Base-by-base conservation (phyloP, 306 rosid genomes). In the Acacia crassicarpa region DNA sequence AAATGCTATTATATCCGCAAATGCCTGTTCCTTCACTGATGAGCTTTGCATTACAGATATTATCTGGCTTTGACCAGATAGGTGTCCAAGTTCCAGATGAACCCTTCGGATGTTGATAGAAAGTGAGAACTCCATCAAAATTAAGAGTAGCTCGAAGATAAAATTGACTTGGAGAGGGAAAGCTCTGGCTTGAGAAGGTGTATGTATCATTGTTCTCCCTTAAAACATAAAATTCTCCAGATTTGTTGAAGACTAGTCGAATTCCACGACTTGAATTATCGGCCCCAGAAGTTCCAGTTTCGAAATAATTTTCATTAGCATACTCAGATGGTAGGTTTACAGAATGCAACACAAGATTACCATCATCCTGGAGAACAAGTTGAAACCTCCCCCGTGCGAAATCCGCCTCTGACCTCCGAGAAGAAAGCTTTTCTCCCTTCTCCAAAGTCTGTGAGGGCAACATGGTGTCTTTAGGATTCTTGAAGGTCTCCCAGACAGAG, bases 401-500 rank as follows among this genome's bases (percentile, higher is more conserved):
- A 80, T 86, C 53, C 4, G 63, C 48, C 51, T 70, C 68, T 73
- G 30, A 74, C 5, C 33, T 71, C 4, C 73, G 84, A 65, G 91
- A 86, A 40, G 82, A 79, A 51, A 91, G 91, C 59, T 14, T 72
- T 16, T 81, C 80, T 3, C 49, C 80, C 22, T n/a, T 45, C 33
- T 62, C 76, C 23, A 89, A 8, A 8, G 46, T 61, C 38, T 91
- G 93, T 7, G 84, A 73, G 2, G 93, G 96, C 77, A 91, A 79
- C 49, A 89, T 22, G 30, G 90, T 90, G 25, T 91, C 86, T 1
- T 65, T 78, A 9, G 82, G 88, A 46, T 69, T 1, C 30, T 46
- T 15, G 78, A 89, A 91, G 59, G 85, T 88, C 86, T 91, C 88
- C 93, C 93, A 91, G 1, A 82, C 11, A 23, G 33, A 45, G 0